Evolutionary conservation across 2,329 filamentous ascomycete genomes (phyloP).

Genomic region (Gnomoniopsis sp.): DNA sequence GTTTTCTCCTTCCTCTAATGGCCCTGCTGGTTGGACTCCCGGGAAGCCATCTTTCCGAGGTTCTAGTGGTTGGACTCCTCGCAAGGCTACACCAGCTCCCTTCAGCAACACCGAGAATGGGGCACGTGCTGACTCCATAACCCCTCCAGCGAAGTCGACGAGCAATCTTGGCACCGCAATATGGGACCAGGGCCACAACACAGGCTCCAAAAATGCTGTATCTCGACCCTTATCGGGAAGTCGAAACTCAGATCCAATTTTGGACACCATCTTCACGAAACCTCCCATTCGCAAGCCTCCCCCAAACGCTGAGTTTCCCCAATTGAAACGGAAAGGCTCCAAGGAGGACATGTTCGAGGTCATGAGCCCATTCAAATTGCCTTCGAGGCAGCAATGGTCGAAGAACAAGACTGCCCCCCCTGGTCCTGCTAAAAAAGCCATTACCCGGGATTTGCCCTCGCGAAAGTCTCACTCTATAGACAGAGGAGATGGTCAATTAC

Average conservation of each 20-base stretch:
- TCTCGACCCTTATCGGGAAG: not conserved
- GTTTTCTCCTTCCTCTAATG: not conserved
- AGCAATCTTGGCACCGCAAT: not conserved
- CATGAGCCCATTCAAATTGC: slow-evolving; percentile 16
- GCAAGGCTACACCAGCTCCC: not conserved
- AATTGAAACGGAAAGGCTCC: slow-evolving; percentile 3
- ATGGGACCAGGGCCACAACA: not conserved
- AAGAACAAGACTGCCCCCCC: not conserved
- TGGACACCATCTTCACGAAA: not conserved
- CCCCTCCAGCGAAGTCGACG: not conserved
- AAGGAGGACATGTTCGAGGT: slow-evolving; percentile 12
- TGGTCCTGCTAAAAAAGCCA: not conserved
- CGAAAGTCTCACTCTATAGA: too few relatives aligned
- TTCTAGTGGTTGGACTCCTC: not conserved
- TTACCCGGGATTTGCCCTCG: not conserved
- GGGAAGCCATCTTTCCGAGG: not conserved
- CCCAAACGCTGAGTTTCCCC: slow-evolving; percentile 4
- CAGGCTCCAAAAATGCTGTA: not conserved
- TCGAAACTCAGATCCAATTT: not conserved
- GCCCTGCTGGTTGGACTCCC: not conserved
- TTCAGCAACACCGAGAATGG: not conserved
- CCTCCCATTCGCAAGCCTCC: not conserved
- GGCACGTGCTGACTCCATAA: not conserved
- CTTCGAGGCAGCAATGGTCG: not conserved
- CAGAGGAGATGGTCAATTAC: not conserved